A percentile compares a stretch with the other conserved stretches of the same genome.
Conservation (phyloP, 768 basidiomycete genomes). For the Boletus reticulatus region DNA sequence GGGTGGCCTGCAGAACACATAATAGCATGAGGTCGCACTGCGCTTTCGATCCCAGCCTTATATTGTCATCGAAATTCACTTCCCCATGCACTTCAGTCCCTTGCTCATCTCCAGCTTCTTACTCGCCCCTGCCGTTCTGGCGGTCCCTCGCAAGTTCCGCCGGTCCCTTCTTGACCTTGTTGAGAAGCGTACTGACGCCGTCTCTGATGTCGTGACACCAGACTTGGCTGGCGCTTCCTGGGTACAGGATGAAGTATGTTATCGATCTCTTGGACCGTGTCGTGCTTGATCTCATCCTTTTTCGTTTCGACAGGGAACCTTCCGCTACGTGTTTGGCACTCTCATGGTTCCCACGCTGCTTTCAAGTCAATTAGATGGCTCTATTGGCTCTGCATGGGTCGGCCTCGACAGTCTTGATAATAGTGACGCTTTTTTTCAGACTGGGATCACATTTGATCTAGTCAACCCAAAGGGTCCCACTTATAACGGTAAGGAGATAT, state of each 20-base stretch:
- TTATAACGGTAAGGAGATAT: neutral
- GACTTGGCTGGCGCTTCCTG: conserved; percentile 2
- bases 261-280: neutral
- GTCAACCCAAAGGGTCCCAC: too few species aligned
- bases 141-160: neutral
- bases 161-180: neutral
- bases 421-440: neutral
- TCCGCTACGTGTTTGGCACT: conserved; percentile 1
- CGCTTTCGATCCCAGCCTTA: too few species aligned
- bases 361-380: neutral
- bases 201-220: neutral
- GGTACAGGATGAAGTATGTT: neutral
- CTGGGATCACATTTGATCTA: neutral
- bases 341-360: neutral
- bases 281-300: neutral
- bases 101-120: neutral
- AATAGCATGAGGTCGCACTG: too few species aligned
- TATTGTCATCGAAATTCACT: too few species aligned
- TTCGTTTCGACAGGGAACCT: conserved; percentile 1
- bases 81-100: neutral
- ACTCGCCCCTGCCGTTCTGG: neutral
- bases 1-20: too few species aligned
- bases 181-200: neutral
- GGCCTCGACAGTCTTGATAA: conserved; percentile 10
- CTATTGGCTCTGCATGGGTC: neutral